phyloP scores from a whole-genome alignment of 2,329 filamentous ascomycete species.

The Penicillium sp. region DNA sequence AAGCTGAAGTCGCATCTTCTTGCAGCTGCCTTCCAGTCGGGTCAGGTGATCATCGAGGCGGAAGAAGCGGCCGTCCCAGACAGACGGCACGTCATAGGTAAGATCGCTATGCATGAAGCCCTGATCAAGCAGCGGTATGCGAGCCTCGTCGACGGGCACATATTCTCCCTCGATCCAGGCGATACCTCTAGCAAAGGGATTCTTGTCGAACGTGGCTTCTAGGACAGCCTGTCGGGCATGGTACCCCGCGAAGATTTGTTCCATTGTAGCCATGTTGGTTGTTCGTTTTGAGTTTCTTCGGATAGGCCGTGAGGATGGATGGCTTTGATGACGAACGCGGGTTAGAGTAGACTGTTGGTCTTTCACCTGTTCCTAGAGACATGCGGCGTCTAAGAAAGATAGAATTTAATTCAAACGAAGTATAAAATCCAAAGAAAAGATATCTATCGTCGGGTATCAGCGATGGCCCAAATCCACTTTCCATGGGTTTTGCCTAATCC shows the following conservation, averaged over 20 bases:
- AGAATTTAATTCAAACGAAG: not conserved
- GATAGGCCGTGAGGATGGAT: not conserved
- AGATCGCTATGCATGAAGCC: constrained; percentile 52
- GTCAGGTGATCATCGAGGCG: constrained; percentile 49
- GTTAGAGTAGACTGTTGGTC: too few species aligned
- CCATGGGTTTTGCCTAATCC: not conserved
- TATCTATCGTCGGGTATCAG: not conserved
- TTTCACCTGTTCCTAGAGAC: not conserved
- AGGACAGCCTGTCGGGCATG: constrained; percentile 28
- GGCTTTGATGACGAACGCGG: too few species aligned
- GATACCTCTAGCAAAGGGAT: constrained; percentile 43
- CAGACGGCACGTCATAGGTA: constrained; percentile 51
- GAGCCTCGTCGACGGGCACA: constrained; percentile 43
- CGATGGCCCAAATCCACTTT: not conserved
- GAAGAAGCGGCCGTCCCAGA: constrained; percentile 53
- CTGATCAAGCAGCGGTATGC: constrained; percentile 50
- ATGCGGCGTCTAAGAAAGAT: not conserved
- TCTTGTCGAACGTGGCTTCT: constrained; percentile 25
- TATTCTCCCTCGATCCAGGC: constrained; percentile 47
- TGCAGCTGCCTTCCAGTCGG: constrained; percentile 43
- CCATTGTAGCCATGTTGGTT: constrained; percentile 42
- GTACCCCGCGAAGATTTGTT: constrained; percentile 41
- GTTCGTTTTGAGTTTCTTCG: not conserved
- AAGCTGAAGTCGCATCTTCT: constrained; percentile 44
- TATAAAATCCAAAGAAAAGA: not conserved